Conservation (phyloP, 805 yeast species). For the Candida ascalaphidarum region DNA sequence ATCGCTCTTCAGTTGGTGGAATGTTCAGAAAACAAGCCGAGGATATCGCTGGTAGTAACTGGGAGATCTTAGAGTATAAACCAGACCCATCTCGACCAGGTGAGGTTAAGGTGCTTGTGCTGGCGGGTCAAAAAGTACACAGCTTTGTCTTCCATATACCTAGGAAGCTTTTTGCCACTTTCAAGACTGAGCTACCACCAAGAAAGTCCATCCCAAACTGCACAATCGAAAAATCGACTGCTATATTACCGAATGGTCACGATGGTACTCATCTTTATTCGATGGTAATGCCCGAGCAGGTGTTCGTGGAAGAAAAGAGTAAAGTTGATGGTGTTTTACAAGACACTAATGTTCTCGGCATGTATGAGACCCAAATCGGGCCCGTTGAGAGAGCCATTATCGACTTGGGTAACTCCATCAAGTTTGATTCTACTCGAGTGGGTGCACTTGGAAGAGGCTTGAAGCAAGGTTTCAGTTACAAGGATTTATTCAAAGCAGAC, state of each 20-base stretch:
- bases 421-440: constrained; percentile 59
- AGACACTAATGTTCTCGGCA: constrained; percentile 51
- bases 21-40: constrained; percentile 76
- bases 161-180: constrained; percentile 61
- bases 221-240: constrained; percentile 48
- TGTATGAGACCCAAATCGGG: constrained; percentile 69
- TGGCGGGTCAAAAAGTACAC: constrained; percentile 67
- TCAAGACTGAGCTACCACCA: constrained; percentile 41
- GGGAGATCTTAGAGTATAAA: constrained; percentile 80
- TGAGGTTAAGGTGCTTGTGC: constrained; percentile 63
- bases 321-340: constrained; percentile 58
- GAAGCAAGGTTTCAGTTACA: constrained; percentile 71
- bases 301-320: constrained; percentile 45
- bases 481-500: constrained; percentile 43
- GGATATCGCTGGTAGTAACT: constrained; percentile 61
- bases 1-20: constrained; percentile 54
- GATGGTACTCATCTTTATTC: constrained; percentile 47
- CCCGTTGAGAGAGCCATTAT: constrained; percentile 69
- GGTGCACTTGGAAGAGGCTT: constrained; percentile 84
- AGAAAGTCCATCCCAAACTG: constrained; percentile 37
- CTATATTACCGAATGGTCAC: constrained; percentile 65
- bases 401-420: constrained; percentile 66
- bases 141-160: constrained; percentile 66
- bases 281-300: constrained; percentile 60
- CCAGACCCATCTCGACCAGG: constrained; percentile 53